phyloP scores from a whole-genome alignment of 345 rosid genomes.

The Capsella bursapastoris region DNA sequence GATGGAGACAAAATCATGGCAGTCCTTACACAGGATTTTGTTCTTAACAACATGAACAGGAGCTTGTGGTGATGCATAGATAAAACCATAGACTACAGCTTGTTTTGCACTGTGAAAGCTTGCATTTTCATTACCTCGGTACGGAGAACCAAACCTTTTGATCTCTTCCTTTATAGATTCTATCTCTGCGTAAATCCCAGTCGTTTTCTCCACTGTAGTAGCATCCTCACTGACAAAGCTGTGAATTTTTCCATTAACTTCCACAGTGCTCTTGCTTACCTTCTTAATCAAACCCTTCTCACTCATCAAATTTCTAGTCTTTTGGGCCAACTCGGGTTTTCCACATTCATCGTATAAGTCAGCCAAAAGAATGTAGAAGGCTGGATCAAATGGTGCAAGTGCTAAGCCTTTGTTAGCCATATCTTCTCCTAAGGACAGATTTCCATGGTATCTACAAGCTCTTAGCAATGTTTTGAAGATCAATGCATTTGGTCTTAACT shows the following conservation, averaged over 20 bases:
- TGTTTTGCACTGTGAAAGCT: constrained; percentile 47
- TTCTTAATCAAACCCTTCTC: constrained; percentile 41
- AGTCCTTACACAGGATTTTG: constrained; percentile 43
- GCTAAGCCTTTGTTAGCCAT: constrained; percentile 65
- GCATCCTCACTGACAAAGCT: constrained; percentile 42
- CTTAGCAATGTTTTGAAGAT: constrained; percentile 62
- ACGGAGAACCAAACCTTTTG: constrained; percentile 28
- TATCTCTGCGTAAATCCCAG: constrained; percentile 39
- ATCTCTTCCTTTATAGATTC: constrained; percentile 35
- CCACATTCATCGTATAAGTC: constrained; percentile 56
- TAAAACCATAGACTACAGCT: constrained; percentile 45
- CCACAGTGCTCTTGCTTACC: constrained; percentile 39
- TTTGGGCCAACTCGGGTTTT: constrained; percentile 50
- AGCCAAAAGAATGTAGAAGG: constrained; percentile 57
- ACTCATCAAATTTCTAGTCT: constrained; percentile 48
- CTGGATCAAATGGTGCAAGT: constrained; percentile 57
- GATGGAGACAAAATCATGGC: constrained; percentile 42
- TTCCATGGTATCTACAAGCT: constrained; percentile 58
- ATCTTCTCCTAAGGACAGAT: constrained; percentile 66
- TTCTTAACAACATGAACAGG: constrained; percentile 42
- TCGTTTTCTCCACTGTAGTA: constrained; percentile 28
- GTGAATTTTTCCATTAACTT: constrained; percentile 42
- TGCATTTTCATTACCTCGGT: constrained; percentile 33
- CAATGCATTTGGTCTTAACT: constrained; percentile 49
- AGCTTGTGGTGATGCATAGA: constrained; percentile 35